Conservation (phyloP, 805 yeast genomes). For the Helenozyma rhizophorensis region DNA sequence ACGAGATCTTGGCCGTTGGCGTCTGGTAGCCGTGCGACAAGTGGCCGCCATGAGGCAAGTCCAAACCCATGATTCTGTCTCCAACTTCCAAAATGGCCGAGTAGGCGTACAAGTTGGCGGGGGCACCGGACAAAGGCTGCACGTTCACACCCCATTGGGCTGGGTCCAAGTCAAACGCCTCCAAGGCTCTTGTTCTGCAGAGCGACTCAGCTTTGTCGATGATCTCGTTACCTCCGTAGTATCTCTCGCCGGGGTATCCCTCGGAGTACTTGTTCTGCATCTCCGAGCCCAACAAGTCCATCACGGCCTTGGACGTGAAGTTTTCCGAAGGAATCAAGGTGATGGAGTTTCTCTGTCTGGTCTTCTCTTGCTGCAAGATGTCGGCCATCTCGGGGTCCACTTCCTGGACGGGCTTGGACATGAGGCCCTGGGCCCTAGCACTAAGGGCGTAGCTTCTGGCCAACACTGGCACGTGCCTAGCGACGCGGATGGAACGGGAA, state of each 20-base stretch:
- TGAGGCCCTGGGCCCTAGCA: conserved; percentile 58
- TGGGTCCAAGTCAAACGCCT: conserved; percentile 72
- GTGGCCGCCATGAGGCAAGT: conserved; percentile 98
- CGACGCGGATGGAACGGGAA: conserved; percentile 25
- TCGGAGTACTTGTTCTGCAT: conserved; percentile 98
- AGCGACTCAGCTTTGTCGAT: conserved; percentile 87
- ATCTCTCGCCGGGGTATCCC: conserved; percentile 97
- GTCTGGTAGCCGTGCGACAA: conserved; percentile 97
- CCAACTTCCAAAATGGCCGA: conserved; percentile 84
- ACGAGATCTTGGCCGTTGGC: conserved; percentile 81
- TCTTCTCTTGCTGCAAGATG: conserved; percentile 71
- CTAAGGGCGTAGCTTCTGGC: conserved; percentile 59
- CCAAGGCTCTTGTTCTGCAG: conserved; percentile 88
- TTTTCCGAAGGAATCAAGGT: conserved; percentile 94
- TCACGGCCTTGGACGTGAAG: conserved; percentile 91
- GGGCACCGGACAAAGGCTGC: conserved; percentile 93
- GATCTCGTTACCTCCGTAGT: conserved; percentile 96
- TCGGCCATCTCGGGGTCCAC: conserved; percentile 83
- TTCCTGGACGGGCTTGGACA: conserved; percentile 57
- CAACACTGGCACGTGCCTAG: conserved; percentile 16
- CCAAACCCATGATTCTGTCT: conserved; percentile 95
- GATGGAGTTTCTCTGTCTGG: conserved; percentile 87
- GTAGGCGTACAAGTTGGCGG: conserved; percentile 92
- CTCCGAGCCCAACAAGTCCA: conserved; percentile 91
- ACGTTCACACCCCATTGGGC: conserved; percentile 97